These are phyloP conservation scores for Pythium vanterpoolii DNA, from an alignment of 352 stramenopile genomes.

Conservation along the genomic window DNA sequence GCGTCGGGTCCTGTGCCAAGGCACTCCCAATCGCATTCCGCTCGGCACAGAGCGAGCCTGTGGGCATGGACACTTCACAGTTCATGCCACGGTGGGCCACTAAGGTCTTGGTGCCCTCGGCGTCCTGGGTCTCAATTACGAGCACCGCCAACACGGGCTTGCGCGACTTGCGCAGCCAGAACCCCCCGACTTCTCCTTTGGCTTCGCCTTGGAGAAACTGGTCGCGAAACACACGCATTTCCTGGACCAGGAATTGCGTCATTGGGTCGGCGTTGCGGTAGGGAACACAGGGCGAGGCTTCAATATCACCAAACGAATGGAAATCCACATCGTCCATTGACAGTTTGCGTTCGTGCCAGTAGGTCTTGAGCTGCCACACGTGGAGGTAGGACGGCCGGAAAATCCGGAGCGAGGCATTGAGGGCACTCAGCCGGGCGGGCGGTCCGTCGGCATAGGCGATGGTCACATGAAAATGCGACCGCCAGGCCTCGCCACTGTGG, in stretches of 20 bases:
- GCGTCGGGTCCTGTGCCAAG: conserved; percentile 90
- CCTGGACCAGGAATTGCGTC: conserved; percentile 86
- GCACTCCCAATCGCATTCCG: conserved; percentile 97
- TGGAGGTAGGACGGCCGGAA: conserved; percentile 96
- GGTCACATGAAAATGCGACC: conserved; percentile 93
- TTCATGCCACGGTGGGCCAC: conserved; percentile 96
- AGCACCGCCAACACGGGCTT: conserved; percentile 98
- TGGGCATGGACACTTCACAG: conserved; percentile 98
- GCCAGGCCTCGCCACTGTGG: conserved; percentile 90
- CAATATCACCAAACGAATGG: conserved; percentile 96
- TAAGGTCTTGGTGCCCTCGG: conserved; percentile 39
- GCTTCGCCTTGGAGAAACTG: conserved; percentile 75
- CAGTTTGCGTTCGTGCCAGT: conserved; percentile 97
- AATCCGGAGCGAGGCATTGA: conserved; percentile 94
- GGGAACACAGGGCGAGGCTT: conserved; percentile 91
- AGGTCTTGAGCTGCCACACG: conserved; percentile 99
- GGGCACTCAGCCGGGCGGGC: conserved; percentile 92
- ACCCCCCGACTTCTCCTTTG: conserved; percentile 89
- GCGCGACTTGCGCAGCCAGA: conserved; percentile 98
- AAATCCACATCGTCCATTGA: conserved; percentile 96
- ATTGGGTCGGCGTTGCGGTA: conserved; percentile 75
- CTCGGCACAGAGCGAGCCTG: conserved; percentile 95
- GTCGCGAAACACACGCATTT: conserved; percentile 90
- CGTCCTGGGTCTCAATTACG: conserved; percentile 88
- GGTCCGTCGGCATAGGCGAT: conserved; percentile 97